Evolutionary conservation across 129 eudicot genomes (phyloP), one percentile per base, ranked within the genome.

Genomic region (Arctium minus): DNA sequence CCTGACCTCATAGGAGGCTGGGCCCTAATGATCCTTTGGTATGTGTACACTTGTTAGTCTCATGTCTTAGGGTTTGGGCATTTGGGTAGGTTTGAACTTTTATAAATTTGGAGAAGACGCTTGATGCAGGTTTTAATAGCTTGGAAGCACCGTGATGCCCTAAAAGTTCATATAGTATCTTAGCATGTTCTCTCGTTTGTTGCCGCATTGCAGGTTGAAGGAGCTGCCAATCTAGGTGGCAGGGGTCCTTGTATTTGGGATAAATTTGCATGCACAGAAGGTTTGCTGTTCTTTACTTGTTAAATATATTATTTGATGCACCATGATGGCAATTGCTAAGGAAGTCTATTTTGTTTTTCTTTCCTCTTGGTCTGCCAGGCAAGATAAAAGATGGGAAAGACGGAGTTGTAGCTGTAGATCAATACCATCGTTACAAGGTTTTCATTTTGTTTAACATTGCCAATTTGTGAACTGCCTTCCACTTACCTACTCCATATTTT

Each of bases 181-280:
- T 78, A 78, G 18, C 60, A 40, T 72, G 40, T 32, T 78, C 80
- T 72, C 68, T 72, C 68, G 81, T 67, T 76, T 68, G 81, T 77
- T 76, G 77, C 35, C 67, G 17, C 67, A 37, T 77, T 84, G 83
- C 80, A 92, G 97, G 97, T 92, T 82, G 97, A 92, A 87, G 97
- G 97, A 69, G 97, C 92, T n/a, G 74, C 82, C 50, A 89, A 78
- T 80, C 88, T 89, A 80, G 97, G 84, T 53, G 92, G 91, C 48
- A 84, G 91, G 77, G 97, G 97, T 82, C 97, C 94, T 80, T 86
- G 88, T 72, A 92, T 90, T 70, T 92, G 97, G 97, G 97, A 92
- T 87, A 86, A 86, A 70, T 92, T 86, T 79, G 40, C 94, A 39
- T 87, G 75, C 73, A 81, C 82, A 76, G 36, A 87, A 79, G 94